Base-by-base conservation (phyloP, 371 early-diverging fungal species). In the Lichtheimia ramosa region DNA sequence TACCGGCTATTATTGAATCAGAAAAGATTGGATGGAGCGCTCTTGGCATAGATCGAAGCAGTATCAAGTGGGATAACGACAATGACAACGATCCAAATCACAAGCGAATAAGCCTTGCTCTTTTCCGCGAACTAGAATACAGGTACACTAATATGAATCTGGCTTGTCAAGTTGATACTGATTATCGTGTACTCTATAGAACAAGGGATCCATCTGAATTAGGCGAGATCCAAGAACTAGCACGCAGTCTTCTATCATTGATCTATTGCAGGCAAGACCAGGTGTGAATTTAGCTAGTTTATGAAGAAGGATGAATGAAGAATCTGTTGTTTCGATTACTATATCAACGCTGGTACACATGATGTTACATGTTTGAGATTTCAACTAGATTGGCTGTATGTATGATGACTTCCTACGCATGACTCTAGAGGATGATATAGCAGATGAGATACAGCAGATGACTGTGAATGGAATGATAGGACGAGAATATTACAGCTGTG, bases 151-250 rank as follows among this genome's bases (percentile, higher is more conserved):
- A 3, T 54, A n/a, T n/a, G 12, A 6, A 5, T 20, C 10, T 40
- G 4, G 34, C 25, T 10, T 8, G 24, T 24, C 7, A 46, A 14
- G 14, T 41, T 24, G 54, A 23, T 0, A 21, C 51, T 51, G n/a
- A 25, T 23, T 14, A 15, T 54, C 4, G 14, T 2, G 16, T 54
- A 5, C 4, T 24, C 4, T 55, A 15, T 25, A 57, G 58, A 2
- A 27, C 39, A 39, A 43, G 13, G 2, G 49, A 49, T 48, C 49
- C 16, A 20, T 16, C 48, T 4, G 58, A 57, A 24, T 48, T 20
- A 34, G 28, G 18, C n/a, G 49, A 57, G 42, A 57, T 43, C 28
- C 48, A 39, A 34, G 13, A 40, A 40, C 40, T 57, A 14, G 58
- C 58, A 15, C 21, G 48, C 3, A 34, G 16, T 15, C 28, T 57